Conservation (phyloP, 306 rosid species). For the Boehmeria nivea region DNA sequence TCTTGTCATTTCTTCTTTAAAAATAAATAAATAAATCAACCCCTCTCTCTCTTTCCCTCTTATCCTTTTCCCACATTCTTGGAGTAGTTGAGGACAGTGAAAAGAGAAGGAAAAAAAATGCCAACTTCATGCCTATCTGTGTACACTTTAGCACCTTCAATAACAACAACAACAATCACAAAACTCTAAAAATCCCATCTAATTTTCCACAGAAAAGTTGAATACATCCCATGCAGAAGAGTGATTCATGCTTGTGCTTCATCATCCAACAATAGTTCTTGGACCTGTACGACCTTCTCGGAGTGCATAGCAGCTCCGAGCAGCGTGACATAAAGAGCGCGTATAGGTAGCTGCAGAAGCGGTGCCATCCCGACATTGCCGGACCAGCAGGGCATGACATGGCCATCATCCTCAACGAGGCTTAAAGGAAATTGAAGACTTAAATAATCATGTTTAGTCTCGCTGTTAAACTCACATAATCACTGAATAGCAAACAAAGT, state of each 20-base stretch:
- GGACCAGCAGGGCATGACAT: constrained; percentile 90
- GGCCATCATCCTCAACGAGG: constrained; percentile 88
- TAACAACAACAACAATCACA: not conserved
- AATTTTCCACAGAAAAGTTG: too few species aligned
- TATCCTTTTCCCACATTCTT: not conserved
- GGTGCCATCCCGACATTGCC: constrained; percentile 88
- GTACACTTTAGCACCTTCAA: not conserved
- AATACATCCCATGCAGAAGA: constrained; percentile 39
- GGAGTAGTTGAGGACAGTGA: not conserved
- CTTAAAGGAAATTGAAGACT: too few species aligned
- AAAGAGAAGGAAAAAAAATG: too few species aligned
- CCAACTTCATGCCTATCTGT: not conserved
- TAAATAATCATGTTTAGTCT: too few species aligned
- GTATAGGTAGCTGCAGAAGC: constrained; percentile 73
- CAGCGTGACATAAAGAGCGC: constrained; percentile 63
- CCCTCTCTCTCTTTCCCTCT: not conserved
- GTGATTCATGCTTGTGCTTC: constrained; percentile 19
- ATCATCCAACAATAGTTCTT: constrained; percentile 21
- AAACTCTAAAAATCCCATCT: not conserved
- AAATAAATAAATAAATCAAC: too few species aligned
- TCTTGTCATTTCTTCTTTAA: not conserved
- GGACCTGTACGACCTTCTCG: constrained; percentile 85
- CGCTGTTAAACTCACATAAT: too few species aligned
- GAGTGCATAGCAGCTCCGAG: constrained; percentile 59
- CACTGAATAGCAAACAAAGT: too few species aligned